These are phyloP conservation scores for Salvia rosmarinus DNA, from an alignment of 257 asterid species.

Conservation along the genomic window DNA sequence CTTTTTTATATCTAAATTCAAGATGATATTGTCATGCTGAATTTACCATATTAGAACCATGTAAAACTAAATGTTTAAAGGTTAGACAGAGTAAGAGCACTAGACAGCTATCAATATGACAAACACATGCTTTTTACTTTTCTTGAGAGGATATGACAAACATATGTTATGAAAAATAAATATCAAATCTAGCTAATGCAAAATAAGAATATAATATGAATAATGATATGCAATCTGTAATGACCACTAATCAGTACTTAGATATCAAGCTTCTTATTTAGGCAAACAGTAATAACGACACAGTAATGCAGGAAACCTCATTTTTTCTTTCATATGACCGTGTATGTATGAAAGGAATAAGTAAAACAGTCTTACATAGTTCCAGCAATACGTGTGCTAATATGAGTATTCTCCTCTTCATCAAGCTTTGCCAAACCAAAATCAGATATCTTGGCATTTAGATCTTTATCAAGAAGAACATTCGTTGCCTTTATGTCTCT, in stretches of 20 bases:
- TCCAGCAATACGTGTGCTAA: constrained; percentile 85
- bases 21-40: too few relatives aligned
- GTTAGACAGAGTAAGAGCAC: background rate
- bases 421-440: constrained; percentile 88
- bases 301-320: background rate
- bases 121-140: too few relatives aligned
- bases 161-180: too few relatives aligned
- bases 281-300: background rate
- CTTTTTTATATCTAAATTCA: too few relatives aligned
- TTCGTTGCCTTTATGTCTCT: constrained; percentile 84
- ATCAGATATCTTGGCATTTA: constrained; percentile 78
- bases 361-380: constrained; percentile 53
- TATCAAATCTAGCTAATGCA: too few relatives aligned
- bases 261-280: background rate
- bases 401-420: constrained; percentile 80
- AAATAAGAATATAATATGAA: too few relatives aligned
- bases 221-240: background rate
- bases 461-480: constrained; percentile 71
- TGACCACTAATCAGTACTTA: background rate
- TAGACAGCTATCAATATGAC: background rate
- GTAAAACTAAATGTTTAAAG: too few relatives aligned
- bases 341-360: background rate
- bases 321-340: background rate
- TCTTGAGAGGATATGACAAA: too few relatives aligned
- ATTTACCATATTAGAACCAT: too few relatives aligned